phyloP scores from a whole-genome alignment of 495 filamentous ascomycete species.

The Xylaria nigripes region DNA sequence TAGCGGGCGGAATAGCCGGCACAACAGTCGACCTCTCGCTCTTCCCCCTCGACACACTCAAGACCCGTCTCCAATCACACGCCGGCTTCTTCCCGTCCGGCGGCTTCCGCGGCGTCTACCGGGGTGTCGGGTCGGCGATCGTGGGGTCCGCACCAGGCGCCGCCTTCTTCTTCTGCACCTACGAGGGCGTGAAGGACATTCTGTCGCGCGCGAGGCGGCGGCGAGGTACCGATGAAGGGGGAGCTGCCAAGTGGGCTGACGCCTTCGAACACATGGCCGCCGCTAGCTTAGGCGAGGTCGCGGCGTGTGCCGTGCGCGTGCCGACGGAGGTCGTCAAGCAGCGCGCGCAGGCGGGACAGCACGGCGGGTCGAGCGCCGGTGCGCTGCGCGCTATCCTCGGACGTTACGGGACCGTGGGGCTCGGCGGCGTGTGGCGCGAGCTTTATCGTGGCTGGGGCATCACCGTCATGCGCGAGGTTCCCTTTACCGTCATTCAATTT shows the following conservation, averaged over 20 bases:
- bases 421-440: constrained; percentile 60
- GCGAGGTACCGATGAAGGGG: constrained; percentile 7
- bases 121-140: constrained; percentile 59
- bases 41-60: constrained; percentile 86
- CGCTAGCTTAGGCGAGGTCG: constrained; percentile 82
- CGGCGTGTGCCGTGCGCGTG: constrained; percentile 85
- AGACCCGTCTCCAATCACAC: constrained; percentile 86
- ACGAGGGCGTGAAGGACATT: constrained; percentile 68
- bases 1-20: constrained; percentile 75
- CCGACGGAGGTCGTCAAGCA: constrained; percentile 98
- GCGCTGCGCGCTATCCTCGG: constrained; percentile 65
- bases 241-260: constrained; percentile 9
- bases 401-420: constrained; percentile 35
- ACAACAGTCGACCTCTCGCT: constrained; percentile 86
- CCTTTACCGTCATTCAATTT: constrained; percentile 94
- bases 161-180: constrained; percentile 96
- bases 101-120: constrained; percentile 66
- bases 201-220: constrained; percentile 28
- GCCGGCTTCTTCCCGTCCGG: constrained; percentile 68
- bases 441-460: constrained; percentile 85
- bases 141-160: constrained; percentile 96
- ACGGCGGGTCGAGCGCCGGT: constrained; percentile 47
- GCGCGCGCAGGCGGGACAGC: constrained; percentile 78
- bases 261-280: constrained; percentile 67
- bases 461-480: constrained; percentile 91